A percentile compares a stretch with the other conserved stretches of the same genome.
These are phyloP conservation scores for Phytophthora fragariaefolia DNA, from an alignment of 352 stramenopile species.

Conservation along the genomic window DNA sequence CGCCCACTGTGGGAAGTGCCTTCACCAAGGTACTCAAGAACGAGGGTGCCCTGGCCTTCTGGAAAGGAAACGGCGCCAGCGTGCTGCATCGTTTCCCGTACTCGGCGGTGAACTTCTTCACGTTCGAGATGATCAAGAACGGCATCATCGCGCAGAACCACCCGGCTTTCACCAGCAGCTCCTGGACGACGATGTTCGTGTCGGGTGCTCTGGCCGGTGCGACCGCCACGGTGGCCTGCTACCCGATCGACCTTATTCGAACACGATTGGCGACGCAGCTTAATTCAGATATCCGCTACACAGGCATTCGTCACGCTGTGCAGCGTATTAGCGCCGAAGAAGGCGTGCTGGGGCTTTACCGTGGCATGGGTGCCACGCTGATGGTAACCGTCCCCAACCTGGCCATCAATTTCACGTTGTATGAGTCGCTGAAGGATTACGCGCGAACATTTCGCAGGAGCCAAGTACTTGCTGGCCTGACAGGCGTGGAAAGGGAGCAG, in stretches of 20 bases:
- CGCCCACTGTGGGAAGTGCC: slow-evolving; percentile 67
- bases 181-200: slow-evolving; percentile 79
- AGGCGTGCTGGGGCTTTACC: slow-evolving; percentile 93
- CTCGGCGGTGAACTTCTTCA: slow-evolving; percentile 97
- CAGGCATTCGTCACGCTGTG: slow-evolving; percentile 94
- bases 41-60: slow-evolving; percentile 92
- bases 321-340: slow-evolving; percentile 91
- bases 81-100: slow-evolving; percentile 97
- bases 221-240: slow-evolving; percentile 91
- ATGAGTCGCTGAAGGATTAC: slow-evolving; percentile 94
- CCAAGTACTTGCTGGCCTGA: slow-evolving; percentile 44
- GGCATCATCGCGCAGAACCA: slow-evolving; percentile 70
- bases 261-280: slow-evolving; percentile 95
- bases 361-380: slow-evolving; percentile 92
- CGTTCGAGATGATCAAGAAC: slow-evolving; percentile 94
- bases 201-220: slow-evolving; percentile 77
- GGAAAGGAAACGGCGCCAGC: slow-evolving; percentile 96
- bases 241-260: slow-evolving; percentile 96
- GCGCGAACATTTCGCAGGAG: slow-evolving; percentile 74
- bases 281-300: slow-evolving; percentile 88
- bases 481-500: slow-evolving; percentile 32
- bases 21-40: slow-evolving; percentile 94
- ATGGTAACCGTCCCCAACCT: slow-evolving; percentile 96
- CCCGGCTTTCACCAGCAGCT: slow-evolving; percentile 71
- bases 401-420: slow-evolving; percentile 96